phyloP scores from a whole-genome alignment of 495 filamentous ascomycete species.

The Aspergillus conjunctus region DNA sequence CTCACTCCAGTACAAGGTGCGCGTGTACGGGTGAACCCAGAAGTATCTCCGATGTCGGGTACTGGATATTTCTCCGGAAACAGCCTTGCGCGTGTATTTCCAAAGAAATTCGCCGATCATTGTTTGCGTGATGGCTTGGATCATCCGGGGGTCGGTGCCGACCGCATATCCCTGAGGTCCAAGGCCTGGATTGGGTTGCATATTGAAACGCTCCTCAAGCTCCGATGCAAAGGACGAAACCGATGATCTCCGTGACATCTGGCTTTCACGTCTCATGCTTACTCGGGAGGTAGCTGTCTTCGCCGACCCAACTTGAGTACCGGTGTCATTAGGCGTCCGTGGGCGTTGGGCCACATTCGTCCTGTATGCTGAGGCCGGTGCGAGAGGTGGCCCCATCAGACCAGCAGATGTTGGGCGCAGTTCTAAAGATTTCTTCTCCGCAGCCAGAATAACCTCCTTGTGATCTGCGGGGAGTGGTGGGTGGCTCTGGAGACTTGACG shows the following conservation, averaged over 20 bases:
- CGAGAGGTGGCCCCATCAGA: slow-evolving; percentile 82
- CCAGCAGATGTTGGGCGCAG: slow-evolving; percentile 45
- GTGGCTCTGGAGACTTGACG: slow-evolving; percentile 46
- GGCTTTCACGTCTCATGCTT: slow-evolving; percentile 50
- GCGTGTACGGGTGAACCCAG: slow-evolving; percentile 98
- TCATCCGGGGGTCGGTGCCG: slow-evolving; percentile 93
- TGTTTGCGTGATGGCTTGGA: slow-evolving; percentile 97
- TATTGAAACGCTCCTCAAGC: slow-evolving; percentile 86
- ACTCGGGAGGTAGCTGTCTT: slow-evolving; percentile 52
- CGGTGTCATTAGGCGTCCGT: slow-evolving; percentile 64
- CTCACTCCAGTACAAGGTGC: slow-evolving; percentile 96
- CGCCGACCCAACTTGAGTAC: slow-evolving; percentile 54
- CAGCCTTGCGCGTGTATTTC: slow-evolving; percentile 96
- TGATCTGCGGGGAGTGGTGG: slow-evolving; percentile 84
- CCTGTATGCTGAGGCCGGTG: slow-evolving; percentile 79
- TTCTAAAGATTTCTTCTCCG: slow-evolving; percentile 58
- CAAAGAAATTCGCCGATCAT: slow-evolving; percentile 99
- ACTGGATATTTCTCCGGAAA: slow-evolving; percentile 79
- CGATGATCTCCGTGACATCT: slow-evolving; percentile 74
- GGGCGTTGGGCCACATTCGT: slow-evolving; percentile 56
- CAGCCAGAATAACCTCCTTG: slow-evolving; percentile 80
- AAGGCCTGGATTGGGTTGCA: slow-evolving; percentile 57
- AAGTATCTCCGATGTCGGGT: slow-evolving; percentile 94
- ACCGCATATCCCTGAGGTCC: slow-evolving; percentile 57
- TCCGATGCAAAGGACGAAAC: slow-evolving; percentile 95